Evolutionary conservation across 2,329 filamentous ascomycete species (phyloP).

Genomic region (Ascocoryne sarcoides): DNA sequence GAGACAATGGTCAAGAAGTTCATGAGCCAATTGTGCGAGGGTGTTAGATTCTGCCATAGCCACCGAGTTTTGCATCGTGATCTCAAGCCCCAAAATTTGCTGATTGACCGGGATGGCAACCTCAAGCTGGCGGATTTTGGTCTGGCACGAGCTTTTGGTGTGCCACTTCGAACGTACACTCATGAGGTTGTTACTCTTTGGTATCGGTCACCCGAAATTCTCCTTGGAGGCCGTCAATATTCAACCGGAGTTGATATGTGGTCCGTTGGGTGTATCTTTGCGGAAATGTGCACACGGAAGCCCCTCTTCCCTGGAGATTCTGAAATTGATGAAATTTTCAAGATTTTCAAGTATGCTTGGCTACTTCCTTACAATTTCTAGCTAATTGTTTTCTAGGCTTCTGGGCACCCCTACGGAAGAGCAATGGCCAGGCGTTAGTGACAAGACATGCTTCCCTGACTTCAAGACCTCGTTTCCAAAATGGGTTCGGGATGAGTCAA

Average conservation of each 20-base stretch:
- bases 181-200: constrained; percentile 93
- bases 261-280: constrained; percentile 90
- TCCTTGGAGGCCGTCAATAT: constrained; percentile 84
- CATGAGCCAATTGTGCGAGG: constrained; percentile 79
- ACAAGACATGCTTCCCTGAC: constrained; percentile 75
- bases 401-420: constrained; percentile 78
- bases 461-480: constrained; percentile 91
- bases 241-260: constrained; percentile 95
- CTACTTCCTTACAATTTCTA: constrained; percentile 2
- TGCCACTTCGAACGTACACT: constrained; percentile 83
- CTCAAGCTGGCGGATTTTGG: constrained; percentile 88
- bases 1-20: constrained; percentile 84
- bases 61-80: constrained; percentile 83
- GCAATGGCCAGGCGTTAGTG: constrained; percentile 70
- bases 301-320: constrained; percentile 88
- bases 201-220: constrained; percentile 86
- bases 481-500: constrained; percentile 65
- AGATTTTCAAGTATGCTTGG: constrained; percentile 71
- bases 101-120: constrained; percentile 81
- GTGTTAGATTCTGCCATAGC: constrained; percentile 80
- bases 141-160: constrained; percentile 81
- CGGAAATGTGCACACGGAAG: constrained; percentile 92
- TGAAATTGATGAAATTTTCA: constrained; percentile 91
- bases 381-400: constrained; percentile 39
- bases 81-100: constrained; percentile 81